Percentiles rank a stretch among this genome's conserved stretches.
Evolutionary conservation across 495 filamentous ascomycete species (phyloP).

Genomic region (Neurospora sp.): DNA sequence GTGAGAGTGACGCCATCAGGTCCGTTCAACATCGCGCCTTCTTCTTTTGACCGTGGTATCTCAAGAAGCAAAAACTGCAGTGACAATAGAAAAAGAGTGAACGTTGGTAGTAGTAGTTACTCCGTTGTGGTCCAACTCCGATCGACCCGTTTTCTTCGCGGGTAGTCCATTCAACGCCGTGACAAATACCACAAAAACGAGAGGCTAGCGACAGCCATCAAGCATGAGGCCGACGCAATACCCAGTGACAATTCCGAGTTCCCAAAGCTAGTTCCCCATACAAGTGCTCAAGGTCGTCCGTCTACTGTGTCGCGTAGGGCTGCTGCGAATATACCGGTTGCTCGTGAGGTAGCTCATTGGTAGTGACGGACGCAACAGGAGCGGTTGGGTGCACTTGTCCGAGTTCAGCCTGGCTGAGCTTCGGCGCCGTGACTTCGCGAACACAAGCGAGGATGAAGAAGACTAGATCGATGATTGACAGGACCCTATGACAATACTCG

Average conservation of each 20-base stretch:
- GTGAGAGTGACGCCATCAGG: not conserved
- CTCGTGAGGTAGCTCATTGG: slow-evolving; percentile 2
- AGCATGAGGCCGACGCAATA: not conserved
- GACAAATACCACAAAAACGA: not conserved
- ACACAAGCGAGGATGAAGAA: slow-evolving; percentile 27
- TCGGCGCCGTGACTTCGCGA: slow-evolving; percentile 1
- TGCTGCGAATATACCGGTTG: slow-evolving; percentile 11
- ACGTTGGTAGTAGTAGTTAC: not conserved
- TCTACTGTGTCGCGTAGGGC: slow-evolving; percentile 4
- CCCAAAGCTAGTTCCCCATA: not conserved
- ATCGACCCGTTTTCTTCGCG: not conserved
- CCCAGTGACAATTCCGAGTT: not conserved
- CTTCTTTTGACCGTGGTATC: not conserved
- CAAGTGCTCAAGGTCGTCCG: not conserved
- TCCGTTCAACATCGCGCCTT: not conserved
- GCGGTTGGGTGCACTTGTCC: slow-evolving; percentile 20
- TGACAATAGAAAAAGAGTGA: not conserved
- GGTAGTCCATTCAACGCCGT: not conserved
- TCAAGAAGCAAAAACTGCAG: not conserved
- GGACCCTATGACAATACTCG: slow-evolving; percentile 14
- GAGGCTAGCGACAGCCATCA: not conserved
- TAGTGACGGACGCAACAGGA: not conserved
- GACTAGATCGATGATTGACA: slow-evolving; percentile 24
- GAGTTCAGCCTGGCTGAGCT: slow-evolving; percentile 17
- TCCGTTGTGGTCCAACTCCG: not conserved